phyloP scores from a whole-genome alignment of 495 filamentous ascomycete species.

The Aspergillus saccharolyticus region DNA sequence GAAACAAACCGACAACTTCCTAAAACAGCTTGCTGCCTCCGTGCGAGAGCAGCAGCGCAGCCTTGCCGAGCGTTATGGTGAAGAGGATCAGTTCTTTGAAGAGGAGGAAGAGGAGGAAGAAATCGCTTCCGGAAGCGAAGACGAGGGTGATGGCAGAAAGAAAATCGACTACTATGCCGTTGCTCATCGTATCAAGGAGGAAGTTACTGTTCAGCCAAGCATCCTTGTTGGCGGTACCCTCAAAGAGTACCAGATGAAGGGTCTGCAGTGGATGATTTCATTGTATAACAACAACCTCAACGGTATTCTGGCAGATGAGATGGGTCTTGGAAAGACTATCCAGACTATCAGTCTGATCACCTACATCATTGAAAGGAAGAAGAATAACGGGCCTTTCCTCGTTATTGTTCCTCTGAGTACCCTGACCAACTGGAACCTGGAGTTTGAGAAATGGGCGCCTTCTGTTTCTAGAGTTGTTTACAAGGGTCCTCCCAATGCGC shows the following conservation, averaged over 20 bases:
- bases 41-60: conserved; percentile 88
- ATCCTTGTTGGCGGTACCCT: conserved; percentile 87
- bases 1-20: conserved; percentile 92
- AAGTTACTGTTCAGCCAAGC: conserved; percentile 70
- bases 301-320: conserved; percentile 96
- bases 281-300: conserved; percentile 99
- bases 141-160: conserved; percentile 57
- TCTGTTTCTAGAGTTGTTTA: conserved; percentile 82
- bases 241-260: conserved; percentile 98
- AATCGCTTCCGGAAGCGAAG: conserved; percentile 62
- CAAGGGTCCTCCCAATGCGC: conserved; percentile 85
- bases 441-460: conserved; percentile 99
- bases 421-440: conserved; percentile 95
- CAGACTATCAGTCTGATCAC: conserved; percentile 98
- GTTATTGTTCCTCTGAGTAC: conserved; percentile 97
- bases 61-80: conserved; percentile 71
- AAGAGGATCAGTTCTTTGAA: conserved; percentile 52
- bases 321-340: conserved; percentile 99
- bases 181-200: conserved; percentile 91
- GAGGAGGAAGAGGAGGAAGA: conserved; percentile 66
- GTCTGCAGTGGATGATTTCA: conserved; percentile 98
- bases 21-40: conserved; percentile 88
- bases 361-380: conserved; percentile 92
- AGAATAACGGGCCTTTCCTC: conserved; percentile 87
- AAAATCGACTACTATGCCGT: conserved; percentile 98